Evolutionary conservation across 2,329 filamentous ascomycete genomes (phyloP), one percentile per base, ranked within the genome.

Genomic region (Didymella keratinophila): DNA sequence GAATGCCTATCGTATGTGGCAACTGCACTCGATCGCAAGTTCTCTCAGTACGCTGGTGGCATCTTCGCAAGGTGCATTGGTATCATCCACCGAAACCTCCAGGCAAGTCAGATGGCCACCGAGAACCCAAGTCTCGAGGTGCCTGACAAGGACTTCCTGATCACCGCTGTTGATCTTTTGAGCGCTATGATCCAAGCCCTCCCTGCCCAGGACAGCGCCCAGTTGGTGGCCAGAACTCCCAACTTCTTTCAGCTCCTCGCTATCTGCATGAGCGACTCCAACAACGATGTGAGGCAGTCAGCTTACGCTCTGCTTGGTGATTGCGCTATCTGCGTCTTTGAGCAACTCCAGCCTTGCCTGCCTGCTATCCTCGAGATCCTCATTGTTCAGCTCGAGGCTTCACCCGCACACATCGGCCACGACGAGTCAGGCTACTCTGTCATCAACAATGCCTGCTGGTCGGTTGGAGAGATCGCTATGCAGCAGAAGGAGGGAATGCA

Each of bases 361-460:
- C 83, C 86, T 2, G 86, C 83, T 12, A 84, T 98, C 54, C 80
- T 98, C 73, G 90, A 92, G 0, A 87, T 94, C 47, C 80, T 97
- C n/a, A 85, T 97, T 63, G 87, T 88, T 69, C 93, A 98, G 74
- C 86, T 99, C 27, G 93, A 98, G 65, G 82, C 97, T 36, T 70
- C 67, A 14, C 71, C 79, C 65, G 89, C 93, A 61, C 84, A 83
- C 54, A 85, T 93, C 60, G 92, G 96, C 67, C 90, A 93, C 60
- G 87, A 92, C 45, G 92, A 96, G 63, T 90, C 87, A 18, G 89
- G 88, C 14, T 97, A 97, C 76, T 92, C 93, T 60, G 93, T 98
- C 28, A 88, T 98, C 59, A 99, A 98, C 84, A 99, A 99, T 74
- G 94, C 95, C 21, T 98, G 94, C 80, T 99, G 95, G 95, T 96